phyloP scores from a whole-genome alignment of 139 green algal species.

The Closterium sp. region DNA sequence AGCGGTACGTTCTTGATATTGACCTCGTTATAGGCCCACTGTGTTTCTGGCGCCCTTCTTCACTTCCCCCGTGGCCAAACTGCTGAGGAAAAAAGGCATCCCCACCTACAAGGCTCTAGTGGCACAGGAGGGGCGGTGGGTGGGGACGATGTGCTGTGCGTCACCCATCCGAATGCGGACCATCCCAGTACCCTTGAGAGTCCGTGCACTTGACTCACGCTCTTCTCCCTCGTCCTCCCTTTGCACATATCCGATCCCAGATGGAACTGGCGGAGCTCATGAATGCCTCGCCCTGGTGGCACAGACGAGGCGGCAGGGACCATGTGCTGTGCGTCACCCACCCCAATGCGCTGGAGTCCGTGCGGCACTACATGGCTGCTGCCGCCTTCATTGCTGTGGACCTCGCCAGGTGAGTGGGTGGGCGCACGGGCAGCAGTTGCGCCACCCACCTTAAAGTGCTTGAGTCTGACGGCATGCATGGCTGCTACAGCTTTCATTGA shows the following conservation, averaged over 20 bases:
- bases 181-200: too few relatives aligned
- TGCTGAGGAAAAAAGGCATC: not conserved
- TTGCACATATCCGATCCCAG: too few relatives aligned
- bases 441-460: too few relatives aligned
- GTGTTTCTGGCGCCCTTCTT: slow-evolving; percentile 39
- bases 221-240: too few relatives aligned
- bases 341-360: slow-evolving; percentile 13
- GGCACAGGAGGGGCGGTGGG: too few relatives aligned
- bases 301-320: slow-evolving; percentile 13
- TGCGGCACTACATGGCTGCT: not conserved
- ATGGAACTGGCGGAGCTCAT: slow-evolving; percentile 10
- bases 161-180: too few relatives aligned
- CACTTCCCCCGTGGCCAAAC: not conserved
- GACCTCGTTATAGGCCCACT: not conserved
- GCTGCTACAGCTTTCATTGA: too few relatives aligned
- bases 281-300: slow-evolving; percentile 18
- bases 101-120: not conserved
- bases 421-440: not conserved
- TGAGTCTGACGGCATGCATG: too few relatives aligned
- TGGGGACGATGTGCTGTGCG: too few relatives aligned
- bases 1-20: not conserved
- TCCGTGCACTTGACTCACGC: too few relatives aligned
- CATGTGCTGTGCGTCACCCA: slow-evolving; percentile 30
- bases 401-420: slow-evolving; percentile 7
- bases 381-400: slow-evolving; percentile 22